Evolutionary conservation across 257 asterid genomes (phyloP).

Genomic region (Rauvolfia tetraphylla): DNA sequence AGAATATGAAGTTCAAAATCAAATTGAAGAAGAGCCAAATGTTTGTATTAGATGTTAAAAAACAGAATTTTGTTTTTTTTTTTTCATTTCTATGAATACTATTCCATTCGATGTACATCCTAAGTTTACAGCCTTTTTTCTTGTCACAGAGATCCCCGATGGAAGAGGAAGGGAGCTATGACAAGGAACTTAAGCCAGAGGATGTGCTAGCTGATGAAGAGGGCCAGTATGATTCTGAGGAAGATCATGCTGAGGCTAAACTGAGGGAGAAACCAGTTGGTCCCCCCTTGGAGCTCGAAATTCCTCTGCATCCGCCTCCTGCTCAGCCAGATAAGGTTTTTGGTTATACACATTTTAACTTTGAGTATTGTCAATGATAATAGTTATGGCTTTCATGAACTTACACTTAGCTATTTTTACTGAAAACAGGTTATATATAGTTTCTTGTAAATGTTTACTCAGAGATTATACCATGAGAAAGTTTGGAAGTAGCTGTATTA

Average conservation of each 20-base stretch:
- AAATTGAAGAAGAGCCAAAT: slow-evolving; percentile 52
- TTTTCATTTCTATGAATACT: slow-evolving; percentile 10
- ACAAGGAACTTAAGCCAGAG: slow-evolving; percentile 69
- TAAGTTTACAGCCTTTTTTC: slow-evolving; percentile 13
- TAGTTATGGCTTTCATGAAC: not conserved
- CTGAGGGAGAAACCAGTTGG: slow-evolving; percentile 85
- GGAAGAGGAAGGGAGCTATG: slow-evolving; percentile 65
- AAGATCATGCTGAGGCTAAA: slow-evolving; percentile 65
- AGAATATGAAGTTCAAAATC: slow-evolving; percentile 47
- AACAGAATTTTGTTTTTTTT: slow-evolving; percentile 6
- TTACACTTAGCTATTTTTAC: not conserved
- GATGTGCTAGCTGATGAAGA: slow-evolving; percentile 91
- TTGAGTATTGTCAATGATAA: not conserved
- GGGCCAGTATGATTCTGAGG: slow-evolving; percentile 83
- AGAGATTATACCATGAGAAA: not conserved
- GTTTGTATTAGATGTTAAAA: slow-evolving; percentile 31
- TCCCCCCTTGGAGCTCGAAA: slow-evolving; percentile 91
- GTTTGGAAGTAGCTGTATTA: not conserved
- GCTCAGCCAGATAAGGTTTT: slow-evolving; percentile 69
- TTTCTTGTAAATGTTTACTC: not conserved
- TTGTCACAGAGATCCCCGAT: slow-evolving; percentile 58
- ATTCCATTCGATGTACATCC: slow-evolving; percentile 1
- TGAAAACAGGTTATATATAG: not conserved
- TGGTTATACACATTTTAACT: slow-evolving; percentile 3
- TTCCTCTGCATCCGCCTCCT: slow-evolving; percentile 82